Base-by-base conservation (phyloP, 164 flowering plant species). In the Dillenia turbinata region DNA sequence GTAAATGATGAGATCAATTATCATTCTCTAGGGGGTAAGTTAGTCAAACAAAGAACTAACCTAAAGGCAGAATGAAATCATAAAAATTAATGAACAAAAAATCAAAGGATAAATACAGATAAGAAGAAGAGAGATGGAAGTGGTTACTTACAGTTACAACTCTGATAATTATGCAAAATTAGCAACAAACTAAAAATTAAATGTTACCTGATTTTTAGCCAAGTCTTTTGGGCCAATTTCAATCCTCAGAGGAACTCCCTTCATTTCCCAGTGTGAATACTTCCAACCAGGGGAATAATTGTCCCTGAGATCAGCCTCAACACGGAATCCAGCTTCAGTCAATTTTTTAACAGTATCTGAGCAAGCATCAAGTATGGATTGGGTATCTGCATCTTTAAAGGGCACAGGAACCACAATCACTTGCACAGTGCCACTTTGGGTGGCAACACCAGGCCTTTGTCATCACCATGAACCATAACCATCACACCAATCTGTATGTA, bases 381-480 rank as follows among this genome's bases (percentile, higher is more conserved):
- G 75, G 8, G 79, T 89, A 66, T 87, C 77, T 33, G 97, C 96
- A 77, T 87, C 95, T 71, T 93, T 90, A 73, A 71, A 87, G 12
- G 97, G 97, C 49, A 93, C 97, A 44, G 96, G 96, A 59, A 93
- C 61, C 55, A 93, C 92, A 62, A 93, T 71, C 46, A 86, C 87
- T 81, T 93, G 98, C 52, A 83, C 66, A 14, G 96, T 70, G 98
- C 85, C 1, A 90, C 94, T 85, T 84, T 88, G 53, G 98, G 98
- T 45, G 98, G 98, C 62, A 93, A 68, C 49, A 93, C 91, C 70
- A 93, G 76, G 64, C 98, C 98, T 73, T 89, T 93, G 77, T 93
- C 96, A 77, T 93, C 98, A 40, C 98, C 96, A 70, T 93, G 98
- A 75, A 86, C 92, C 98, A 93, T 93, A 57, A 93, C 86, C 97